Percentiles rank a stretch among this genome's conserved stretches.
These are phyloP conservation scores for Pichia sp. DNA, from an alignment of 1,139 yeast species.

Conservation along the genomic window DNA sequence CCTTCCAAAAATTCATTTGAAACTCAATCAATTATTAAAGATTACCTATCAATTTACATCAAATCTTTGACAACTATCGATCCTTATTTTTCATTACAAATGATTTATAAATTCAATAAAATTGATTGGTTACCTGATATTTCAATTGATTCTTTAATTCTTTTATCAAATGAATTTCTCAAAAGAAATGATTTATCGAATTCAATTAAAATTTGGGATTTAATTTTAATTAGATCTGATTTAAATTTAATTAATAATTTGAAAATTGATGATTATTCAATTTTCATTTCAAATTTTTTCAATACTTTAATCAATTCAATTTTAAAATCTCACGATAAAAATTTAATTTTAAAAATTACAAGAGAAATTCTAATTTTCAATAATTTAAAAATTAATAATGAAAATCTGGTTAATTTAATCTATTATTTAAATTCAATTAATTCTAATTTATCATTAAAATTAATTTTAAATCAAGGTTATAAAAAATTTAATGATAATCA, in stretches of 20 bases:
- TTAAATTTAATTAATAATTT: conserved; percentile 21
- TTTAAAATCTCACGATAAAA: conserved; percentile 16
- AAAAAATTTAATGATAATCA: conserved; percentile 15
- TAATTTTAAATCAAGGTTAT: conserved; percentile 26
- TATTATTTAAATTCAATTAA: conserved; percentile 17
- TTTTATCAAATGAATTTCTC: conserved; percentile 21
- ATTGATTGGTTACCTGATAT: conserved; percentile 28
- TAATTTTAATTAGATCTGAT: conserved; percentile 25
- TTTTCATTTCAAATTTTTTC: conserved; percentile 17
- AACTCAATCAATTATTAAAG: conserved; percentile 15
- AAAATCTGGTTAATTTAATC: conserved; percentile 19
- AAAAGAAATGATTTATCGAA: conserved; percentile 18
- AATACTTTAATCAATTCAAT: conserved; percentile 16
- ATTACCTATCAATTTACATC: conserved; percentile 23
- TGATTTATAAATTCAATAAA: conserved; percentile 23
- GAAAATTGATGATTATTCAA: conserved; percentile 8
- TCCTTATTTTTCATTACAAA: conserved; percentile 20
- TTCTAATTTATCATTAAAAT: conserved; percentile 15
- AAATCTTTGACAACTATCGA: conserved; percentile 21
- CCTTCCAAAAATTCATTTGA: conserved; percentile 14
- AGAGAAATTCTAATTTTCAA: conserved; percentile 25
- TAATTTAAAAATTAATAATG: conserved; percentile 21
- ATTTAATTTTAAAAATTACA: conserved; percentile 20
- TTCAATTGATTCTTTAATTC: conserved; percentile 20
- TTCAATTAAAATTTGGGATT: conserved; percentile 26